Evolutionary conservation across 176 grass and related monocot genomes (phyloP), one percentile per base, ranked within the genome.

Genomic region (Cenchrus fungigraminus): DNA sequence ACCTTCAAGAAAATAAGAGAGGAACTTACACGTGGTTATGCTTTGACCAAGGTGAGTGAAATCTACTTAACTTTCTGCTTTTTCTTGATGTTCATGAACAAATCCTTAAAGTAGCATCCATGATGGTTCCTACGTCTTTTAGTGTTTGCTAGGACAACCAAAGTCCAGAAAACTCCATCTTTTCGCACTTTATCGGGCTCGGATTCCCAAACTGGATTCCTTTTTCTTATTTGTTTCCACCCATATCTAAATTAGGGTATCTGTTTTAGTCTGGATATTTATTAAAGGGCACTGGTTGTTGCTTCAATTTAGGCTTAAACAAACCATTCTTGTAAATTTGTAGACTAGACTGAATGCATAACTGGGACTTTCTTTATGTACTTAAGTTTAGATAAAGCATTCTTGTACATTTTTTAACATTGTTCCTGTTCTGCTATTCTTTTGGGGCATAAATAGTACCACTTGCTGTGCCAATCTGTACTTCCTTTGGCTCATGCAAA

Each of bases 1-100:
- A 92, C 85, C 42, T 92, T 88, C 57, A 83, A 46, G 45, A 92
- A 90, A 80, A 92, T 94, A 64, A 91, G 82, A 89, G 65, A 84
- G 31, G 92, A 95, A 78, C 88, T 92, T 61, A 74, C 66, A 51
- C 90, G 57, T 77, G 90, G 90, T 73, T 90, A 81, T 95, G 82
- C 45, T 87, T 56, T 95, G 87, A 88, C 86, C 56, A 92, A 76
- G 90, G 93, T 95, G 62, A 72, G 77, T 66, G 52, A 19, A 60
- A 40, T 59, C 62, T 46, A 6, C 2, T 61, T 68, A 49, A 58
- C 60, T 44, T 68, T 59, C 17, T 1, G 9, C 8, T 49, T 55
- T 19, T 56, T 43, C 9, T 63, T 63, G 42, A 34, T 61, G 32
- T 68, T 40, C 7, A 50, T 14, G 19, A 60, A n/a, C 17, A 63